A percentile compares a stretch with the other conserved stretches of the same genome.
Conservation (phyloP, 495 filamentous ascomycete species). For the Sporormia fimetaria region DNA sequence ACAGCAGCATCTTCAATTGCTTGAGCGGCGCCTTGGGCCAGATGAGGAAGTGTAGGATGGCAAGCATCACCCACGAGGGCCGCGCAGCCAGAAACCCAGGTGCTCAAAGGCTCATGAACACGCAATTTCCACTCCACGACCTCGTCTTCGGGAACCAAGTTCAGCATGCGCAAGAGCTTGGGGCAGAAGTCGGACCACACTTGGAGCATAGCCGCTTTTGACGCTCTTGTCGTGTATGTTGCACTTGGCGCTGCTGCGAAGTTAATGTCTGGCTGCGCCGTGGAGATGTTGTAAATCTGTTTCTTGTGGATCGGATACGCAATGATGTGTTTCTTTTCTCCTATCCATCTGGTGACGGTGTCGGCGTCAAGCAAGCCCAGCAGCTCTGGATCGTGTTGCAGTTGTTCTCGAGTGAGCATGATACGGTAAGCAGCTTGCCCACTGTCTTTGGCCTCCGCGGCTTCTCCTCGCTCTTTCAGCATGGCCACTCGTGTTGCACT, state of each 20-base stretch:
- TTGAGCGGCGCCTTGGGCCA: constrained; percentile 74
- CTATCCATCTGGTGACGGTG: constrained; percentile 67
- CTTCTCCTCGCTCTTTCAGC: constrained; percentile 43
- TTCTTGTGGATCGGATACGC: constrained; percentile 68
- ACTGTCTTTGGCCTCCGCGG: constrained; percentile 54
- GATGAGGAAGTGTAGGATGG: constrained; percentile 64
- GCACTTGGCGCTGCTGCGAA: constrained; percentile 61
- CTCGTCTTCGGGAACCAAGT: constrained; percentile 68
- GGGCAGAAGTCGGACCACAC: constrained; percentile 63
- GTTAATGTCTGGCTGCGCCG: constrained; percentile 61
- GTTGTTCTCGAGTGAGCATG: constrained; percentile 59
- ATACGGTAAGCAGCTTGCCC: constrained; percentile 77
- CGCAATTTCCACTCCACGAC: constrained; percentile 75
- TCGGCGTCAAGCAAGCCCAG: constrained; percentile 54
- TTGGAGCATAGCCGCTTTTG: constrained; percentile 54
- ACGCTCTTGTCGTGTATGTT: constrained; percentile 64
- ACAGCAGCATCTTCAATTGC: constrained; percentile 72
- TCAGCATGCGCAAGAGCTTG: constrained; percentile 57
- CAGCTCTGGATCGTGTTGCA: constrained; percentile 56
- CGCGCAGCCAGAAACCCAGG: constrained; percentile 55
- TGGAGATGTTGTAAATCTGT: constrained; percentile 68
- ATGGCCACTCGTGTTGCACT: constrained; percentile 42
- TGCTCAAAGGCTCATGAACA: constrained; percentile 55
- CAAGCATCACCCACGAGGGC: constrained; percentile 70
- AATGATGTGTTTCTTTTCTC: constrained; percentile 67